Base-by-base conservation (phyloP, 352 stramenopile species). In the Pythium folliculosum region DNA sequence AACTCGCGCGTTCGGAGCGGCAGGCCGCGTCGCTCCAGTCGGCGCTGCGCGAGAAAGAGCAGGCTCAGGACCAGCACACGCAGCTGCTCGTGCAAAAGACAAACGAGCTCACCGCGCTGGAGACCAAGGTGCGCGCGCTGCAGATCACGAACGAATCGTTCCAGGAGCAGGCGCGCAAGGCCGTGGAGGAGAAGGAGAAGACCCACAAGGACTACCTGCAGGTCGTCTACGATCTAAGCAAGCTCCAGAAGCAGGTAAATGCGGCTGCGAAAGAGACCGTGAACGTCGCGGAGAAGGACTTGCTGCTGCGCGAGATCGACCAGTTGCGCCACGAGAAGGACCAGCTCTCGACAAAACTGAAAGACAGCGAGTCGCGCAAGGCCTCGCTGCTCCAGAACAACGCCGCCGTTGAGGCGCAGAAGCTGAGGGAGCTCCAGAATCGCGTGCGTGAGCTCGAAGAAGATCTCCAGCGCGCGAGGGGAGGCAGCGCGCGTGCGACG, bases 141-240 rank as follows among this genome's bases (percentile, higher is more conserved):
- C 70, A 84, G 25, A 66, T 73, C 13, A 59, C 72, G 25, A 80
- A 81, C 47, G 78, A 84, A 22, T 56, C 51, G 0, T 70, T 57
- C 3, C 67, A 82, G 51, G 75, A 80, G 13, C 70, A 81, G 27
- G 50, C 74, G 4, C 67, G 69, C 38, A 73, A 78, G 38, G 76
- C 70, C 0, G 60, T 38, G 0, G 65, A 73, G 8, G 75, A 85
- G 52, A 76, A 76, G 48, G 78, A 87, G 8, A 75, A 77, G 27
- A 69, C 81, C 10, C 75, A 78, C 21, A 80, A 82, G 43, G 78
- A 84, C 48, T 84, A 83, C 50, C 27, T 75, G 48, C 78, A 87
- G 54, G 74, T 83, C 22, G 75, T 82, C 21, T 84, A 69, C 50
- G 78, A 87, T 32, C 40, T 87, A 12, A 63, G 76, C 10, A 84